These are phyloP conservation scores for Lyophyllum semitale DNA, from an alignment of 768 basidiomycete species.

Conservation along the genomic window DNA sequence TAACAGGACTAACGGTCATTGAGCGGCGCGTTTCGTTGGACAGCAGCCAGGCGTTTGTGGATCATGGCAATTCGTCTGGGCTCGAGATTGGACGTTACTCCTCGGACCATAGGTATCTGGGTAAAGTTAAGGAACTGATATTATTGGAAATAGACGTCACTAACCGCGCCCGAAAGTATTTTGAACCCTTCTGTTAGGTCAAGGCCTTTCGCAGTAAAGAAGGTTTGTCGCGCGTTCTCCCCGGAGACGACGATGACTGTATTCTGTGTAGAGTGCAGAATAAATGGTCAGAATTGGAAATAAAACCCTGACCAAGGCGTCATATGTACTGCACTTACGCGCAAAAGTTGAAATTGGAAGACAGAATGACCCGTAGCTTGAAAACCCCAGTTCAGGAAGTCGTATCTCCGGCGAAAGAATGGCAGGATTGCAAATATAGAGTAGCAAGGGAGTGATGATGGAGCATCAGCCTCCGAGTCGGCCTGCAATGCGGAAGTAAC, in stretches of 20 bases:
- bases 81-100: conserved; percentile 73
- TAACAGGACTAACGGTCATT: conserved; percentile 49
- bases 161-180: conserved; percentile 74
- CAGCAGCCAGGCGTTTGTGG: conserved; percentile 67
- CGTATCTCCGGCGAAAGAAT: conserved; percentile 71
- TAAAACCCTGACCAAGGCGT: not conserved
- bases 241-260: conserved; percentile 78
- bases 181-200: conserved; percentile 82
- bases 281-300: conserved; percentile 6
- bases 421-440: conserved; percentile 60
- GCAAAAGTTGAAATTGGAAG: conserved; percentile 71
- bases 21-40: conserved; percentile 65
- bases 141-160: conserved; percentile 29
- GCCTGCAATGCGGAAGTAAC: conserved; percentile 48
- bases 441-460: conserved; percentile 58
- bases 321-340: conserved; percentile 42
- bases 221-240: conserved; percentile 65
- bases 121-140: conserved; percentile 18
- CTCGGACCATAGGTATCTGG: conserved; percentile 75
- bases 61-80: conserved; percentile 62
- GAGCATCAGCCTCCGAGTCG: conserved; percentile 50
- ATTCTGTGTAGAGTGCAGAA: conserved; percentile 43
- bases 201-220: conserved; percentile 70
- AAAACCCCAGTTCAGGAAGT: conserved; percentile 76
- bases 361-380: conserved; percentile 63